Base-by-base conservation (phyloP, 2,329 filamentous ascomycete genomes). In the Mycocentrospora acerina region DNA sequence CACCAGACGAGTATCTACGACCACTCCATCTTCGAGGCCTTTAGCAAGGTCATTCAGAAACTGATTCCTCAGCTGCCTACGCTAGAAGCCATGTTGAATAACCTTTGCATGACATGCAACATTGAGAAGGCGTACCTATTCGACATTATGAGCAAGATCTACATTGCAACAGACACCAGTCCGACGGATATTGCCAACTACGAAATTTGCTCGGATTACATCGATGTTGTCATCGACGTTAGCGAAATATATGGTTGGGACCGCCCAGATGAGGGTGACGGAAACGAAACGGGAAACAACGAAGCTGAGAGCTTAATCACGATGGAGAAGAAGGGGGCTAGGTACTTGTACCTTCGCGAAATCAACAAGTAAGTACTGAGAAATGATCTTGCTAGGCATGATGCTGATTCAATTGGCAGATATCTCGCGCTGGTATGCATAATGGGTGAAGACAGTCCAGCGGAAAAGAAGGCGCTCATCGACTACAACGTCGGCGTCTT, bases 111-210 rank as follows among this genome's bases (percentile, higher is more conserved):
- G 45, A 93, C 89, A 11, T 97, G 90, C 63, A 86, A 88, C 32
- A 96, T 98, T 64, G 90, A 97, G 66, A 98, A 98, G 71, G 91
- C 90, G 3, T 98, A 98, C 66, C 81, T 98, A 6, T 98, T 98
- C 64, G 94, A 98, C 63, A 90, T 97, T 7, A 80, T 95, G 55
- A 95, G 88, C 71, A 98, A 98, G 73, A 95, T 98, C 47, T 98
- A 98, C 72, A 95, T 98, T 55, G 93, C 93, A 1, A 96, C 91
- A 4, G 93, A 98, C 66, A 93, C 86, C 19, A 86, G 88, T 26
- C 91, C 91, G 0, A 88, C 91, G 22, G 91, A 97, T 61, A 93
- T 96, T 78, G 86, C 88, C 28, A 91, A 88, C 64, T 98, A 98
- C 67, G 93, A 97, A 71, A 95, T 97, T 61, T 98, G 93, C 72